Evolutionary conservation across 2,329 filamentous ascomycete species (phyloP), one percentile per base, ranked within the genome.

Genomic region (Botrytis paeoniae): DNA sequence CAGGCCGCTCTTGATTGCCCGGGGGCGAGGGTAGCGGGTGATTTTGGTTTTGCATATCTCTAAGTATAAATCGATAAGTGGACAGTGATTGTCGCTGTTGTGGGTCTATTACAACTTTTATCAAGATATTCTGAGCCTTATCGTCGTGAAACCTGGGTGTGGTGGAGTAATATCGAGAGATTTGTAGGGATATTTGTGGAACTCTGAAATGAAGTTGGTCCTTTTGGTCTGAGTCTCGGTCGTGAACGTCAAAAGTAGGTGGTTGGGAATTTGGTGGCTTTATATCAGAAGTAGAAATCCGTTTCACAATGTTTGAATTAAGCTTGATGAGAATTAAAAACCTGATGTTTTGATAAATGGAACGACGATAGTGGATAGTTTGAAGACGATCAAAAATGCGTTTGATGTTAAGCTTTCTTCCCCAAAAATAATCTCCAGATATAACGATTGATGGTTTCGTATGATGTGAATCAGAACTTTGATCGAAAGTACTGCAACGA

Each of bases 1-100:
- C 43, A 32, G 54, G 75, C 70, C 76, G 74, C 39, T 74, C 71
- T 22, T 25, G 75, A 72, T 35, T 77, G 79, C 74, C 80, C 79
- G 80, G 78, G 60, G 78, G 74, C 65, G 79, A 65, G 71, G 81
- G 80, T 60, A 81, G 77, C 39, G 79, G 80, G 73, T 76, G 71
- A 45, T 69, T 66, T 29, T 54, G 70, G 51, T 72, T 72, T 68
- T 72, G 61, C 70, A 72, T 72, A 48, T 72, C 68, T 60, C 64
- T 72, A 51, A 22, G 51, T 59, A 68, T 39, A 68, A 68, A 39
- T 45, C 29, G 64, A 68, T 54, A 72, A 72, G 70, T 72, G 70
- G 70, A 48, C 51, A 45, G 6, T 72, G 62, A 72, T 68, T 68
- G 32, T 68, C 48, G 60, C n/a, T 48, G 32, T 39, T 45, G 70